phyloP scores from a whole-genome alignment of 345 rosid species.

The Raphanus sativus region DNA sequence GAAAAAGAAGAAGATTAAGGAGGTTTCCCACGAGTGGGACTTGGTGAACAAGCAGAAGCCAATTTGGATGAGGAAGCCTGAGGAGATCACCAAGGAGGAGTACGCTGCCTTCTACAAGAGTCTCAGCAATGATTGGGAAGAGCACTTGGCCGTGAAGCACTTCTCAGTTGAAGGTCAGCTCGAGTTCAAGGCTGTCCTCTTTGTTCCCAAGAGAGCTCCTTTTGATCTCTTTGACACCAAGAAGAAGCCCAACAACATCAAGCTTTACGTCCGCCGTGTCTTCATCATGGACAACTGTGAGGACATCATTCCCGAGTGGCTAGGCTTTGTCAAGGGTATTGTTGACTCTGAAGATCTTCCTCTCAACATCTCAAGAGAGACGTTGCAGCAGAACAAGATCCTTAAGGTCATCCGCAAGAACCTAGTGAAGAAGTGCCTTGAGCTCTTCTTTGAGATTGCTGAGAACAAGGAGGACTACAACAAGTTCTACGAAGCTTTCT shows the following conservation, averaged over 20 bases:
- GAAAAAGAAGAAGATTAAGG: not conserved
- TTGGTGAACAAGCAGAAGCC: conserved; percentile 93
- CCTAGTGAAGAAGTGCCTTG: not conserved
- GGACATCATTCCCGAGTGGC: not conserved
- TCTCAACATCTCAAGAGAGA: not conserved
- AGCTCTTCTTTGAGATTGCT: not conserved
- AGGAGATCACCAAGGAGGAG: conserved; percentile 85
- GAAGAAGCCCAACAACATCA: not conserved
- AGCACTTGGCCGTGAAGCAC: not conserved
- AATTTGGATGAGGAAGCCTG: conserved; percentile 95
- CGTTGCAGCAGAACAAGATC: not conserved
- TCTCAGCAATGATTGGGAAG: conserved; percentile 1
- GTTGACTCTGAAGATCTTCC: not conserved
- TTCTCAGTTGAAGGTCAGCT: not conserved
- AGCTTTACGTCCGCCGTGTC: not conserved
- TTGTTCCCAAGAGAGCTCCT: not conserved
- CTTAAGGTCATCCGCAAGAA: not conserved
- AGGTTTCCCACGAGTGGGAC: conserved; percentile 64
- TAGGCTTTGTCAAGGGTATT: not conserved
- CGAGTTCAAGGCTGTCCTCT: not conserved
- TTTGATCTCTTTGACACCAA: not conserved
- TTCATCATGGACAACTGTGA: not conserved
- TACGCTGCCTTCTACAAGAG: conserved; percentile 95
- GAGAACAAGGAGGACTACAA: not conserved
- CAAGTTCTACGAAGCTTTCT: not conserved